A percentile compares a stretch with the other conserved stretches of the same genome.
Conservation (phyloP, 2,329 filamentous ascomycete genomes). For the Cordyceps javanica region DNA sequence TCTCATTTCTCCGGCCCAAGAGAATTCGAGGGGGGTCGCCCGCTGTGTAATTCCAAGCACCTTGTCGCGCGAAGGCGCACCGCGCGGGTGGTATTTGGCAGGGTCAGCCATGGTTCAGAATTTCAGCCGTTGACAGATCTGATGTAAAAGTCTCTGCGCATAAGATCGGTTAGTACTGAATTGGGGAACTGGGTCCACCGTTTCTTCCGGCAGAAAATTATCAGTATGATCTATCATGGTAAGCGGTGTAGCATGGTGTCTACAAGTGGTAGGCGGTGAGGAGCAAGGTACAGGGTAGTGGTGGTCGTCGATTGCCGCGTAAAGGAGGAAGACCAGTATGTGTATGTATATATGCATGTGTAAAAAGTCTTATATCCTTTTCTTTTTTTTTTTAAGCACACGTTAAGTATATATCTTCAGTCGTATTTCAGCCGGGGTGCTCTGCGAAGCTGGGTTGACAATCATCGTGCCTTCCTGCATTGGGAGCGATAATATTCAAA, state of each 20-base stretch:
- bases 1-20: slow-evolving; percentile 36
- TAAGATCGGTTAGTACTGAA: not conserved
- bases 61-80: slow-evolving; percentile 26
- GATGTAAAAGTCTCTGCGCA: slow-evolving; percentile 7
- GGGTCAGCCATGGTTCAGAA: slow-evolving; percentile 25
- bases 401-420: too few species aligned
- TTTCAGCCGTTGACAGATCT: not conserved
- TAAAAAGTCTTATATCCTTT: too few species aligned
- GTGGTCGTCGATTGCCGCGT: not conserved
- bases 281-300: not conserved
- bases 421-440: too few species aligned
- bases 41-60: slow-evolving; percentile 35
- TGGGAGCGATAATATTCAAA: too few species aligned
- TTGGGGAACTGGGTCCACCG: not conserved
- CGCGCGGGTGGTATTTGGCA: slow-evolving; percentile 24
- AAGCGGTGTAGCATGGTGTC: not conserved
- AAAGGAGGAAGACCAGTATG: not conserved
- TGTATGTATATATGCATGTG: too few species aligned
- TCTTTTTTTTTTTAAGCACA: too few species aligned
- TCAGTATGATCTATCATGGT: slow-evolving; percentile 2
- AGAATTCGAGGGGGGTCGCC: slow-evolving; percentile 29
- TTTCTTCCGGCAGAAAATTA: slow-evolving; percentile 21
- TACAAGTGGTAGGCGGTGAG: not conserved
- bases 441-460: too few species aligned
- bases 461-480: too few species aligned